phyloP scores from a whole-genome alignment of 768 basidiomycete genomes.

The Mrakia frigida region DNA sequence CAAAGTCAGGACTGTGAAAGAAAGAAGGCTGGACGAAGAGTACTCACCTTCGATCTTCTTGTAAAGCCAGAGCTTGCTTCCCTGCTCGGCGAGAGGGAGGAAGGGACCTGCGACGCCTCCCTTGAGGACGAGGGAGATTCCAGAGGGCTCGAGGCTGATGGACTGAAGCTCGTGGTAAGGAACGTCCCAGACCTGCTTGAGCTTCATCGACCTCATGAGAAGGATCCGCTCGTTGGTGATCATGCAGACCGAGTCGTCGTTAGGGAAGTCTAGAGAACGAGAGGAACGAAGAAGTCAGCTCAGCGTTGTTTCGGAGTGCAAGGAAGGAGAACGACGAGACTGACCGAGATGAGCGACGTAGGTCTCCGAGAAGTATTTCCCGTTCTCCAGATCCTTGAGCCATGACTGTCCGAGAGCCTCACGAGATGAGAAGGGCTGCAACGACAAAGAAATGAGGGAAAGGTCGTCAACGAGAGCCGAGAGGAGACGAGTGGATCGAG shows the following conservation, averaged over 20 bases:
- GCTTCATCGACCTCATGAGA: slow-evolving; percentile 76
- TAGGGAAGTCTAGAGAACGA: slow-evolving; percentile 58
- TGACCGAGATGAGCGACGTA: slow-evolving; percentile 91
- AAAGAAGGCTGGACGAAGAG: too few relatives aligned
- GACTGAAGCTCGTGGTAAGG: slow-evolving; percentile 80
- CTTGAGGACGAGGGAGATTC: slow-evolving; percentile 72
- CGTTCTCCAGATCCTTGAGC: slow-evolving; percentile 91
- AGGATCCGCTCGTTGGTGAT: slow-evolving; percentile 73
- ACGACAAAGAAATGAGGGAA: neutral
- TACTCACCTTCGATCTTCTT: slow-evolving; percentile 42
- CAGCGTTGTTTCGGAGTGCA: neutral
- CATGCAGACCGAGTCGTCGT: slow-evolving; percentile 58
- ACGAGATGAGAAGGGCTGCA: slow-evolving; percentile 76
- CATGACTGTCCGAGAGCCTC: slow-evolving; percentile 93
- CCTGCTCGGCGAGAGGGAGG: slow-evolving; percentile 45
- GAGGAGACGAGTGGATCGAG: neutral
- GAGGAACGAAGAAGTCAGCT: slow-evolving; percentile 24
- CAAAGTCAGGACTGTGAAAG: too few relatives aligned
- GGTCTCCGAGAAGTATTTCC: slow-evolving; percentile 70
- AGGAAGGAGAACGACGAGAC: slow-evolving; percentile 36
- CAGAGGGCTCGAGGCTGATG: slow-evolving; percentile 81
- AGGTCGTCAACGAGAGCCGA: neutral
- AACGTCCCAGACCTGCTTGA: slow-evolving; percentile 86
- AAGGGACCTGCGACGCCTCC: slow-evolving; percentile 50
- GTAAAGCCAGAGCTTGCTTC: slow-evolving; percentile 46